phyloP scores from a whole-genome alignment of 202 grass and related monocot species.

The Zoysia matrella region DNA sequence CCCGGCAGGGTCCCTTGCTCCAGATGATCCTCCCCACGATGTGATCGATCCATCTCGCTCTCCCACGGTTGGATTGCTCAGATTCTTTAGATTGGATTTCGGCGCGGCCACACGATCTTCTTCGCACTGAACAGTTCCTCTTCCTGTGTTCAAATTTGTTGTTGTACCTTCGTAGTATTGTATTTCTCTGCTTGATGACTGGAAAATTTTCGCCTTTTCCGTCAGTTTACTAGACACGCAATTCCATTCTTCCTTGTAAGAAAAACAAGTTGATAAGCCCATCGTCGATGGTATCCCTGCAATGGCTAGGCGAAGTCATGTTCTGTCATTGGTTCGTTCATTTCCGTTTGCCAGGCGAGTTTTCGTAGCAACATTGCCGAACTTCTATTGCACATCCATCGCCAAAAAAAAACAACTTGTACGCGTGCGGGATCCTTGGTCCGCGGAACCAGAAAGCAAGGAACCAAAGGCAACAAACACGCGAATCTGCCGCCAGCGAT shows the following conservation, averaged over 20 bases:
- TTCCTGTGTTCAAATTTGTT: conserved; percentile 11
- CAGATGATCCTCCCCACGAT: too few species aligned
- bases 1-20: conserved; percentile 51
- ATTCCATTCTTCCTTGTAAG: neutral
- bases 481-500: conserved; percentile 31
- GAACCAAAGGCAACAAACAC: neutral
- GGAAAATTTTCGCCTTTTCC: neutral
- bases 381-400: too few species aligned
- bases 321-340: too few species aligned
- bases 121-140: neutral
- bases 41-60: neutral
- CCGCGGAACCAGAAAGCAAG: too few species aligned
- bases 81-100: neutral
- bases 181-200: neutral
- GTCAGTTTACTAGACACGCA: neutral
- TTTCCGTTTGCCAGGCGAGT: too few species aligned
- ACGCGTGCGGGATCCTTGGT: too few species aligned
- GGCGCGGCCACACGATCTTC: neutral
- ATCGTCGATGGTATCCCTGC: too few species aligned
- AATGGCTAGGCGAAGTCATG: too few species aligned
- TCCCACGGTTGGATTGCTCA: neutral
- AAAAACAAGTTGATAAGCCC: too few species aligned
- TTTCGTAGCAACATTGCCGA: too few species aligned
- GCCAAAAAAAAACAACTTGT: too few species aligned
- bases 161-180: neutral